Percentiles rank a stretch among this genome's conserved stretches.
Evolutionary conservation across 2,329 filamentous ascomycete genomes (phyloP).

Genomic region (Acarospora socialis): DNA sequence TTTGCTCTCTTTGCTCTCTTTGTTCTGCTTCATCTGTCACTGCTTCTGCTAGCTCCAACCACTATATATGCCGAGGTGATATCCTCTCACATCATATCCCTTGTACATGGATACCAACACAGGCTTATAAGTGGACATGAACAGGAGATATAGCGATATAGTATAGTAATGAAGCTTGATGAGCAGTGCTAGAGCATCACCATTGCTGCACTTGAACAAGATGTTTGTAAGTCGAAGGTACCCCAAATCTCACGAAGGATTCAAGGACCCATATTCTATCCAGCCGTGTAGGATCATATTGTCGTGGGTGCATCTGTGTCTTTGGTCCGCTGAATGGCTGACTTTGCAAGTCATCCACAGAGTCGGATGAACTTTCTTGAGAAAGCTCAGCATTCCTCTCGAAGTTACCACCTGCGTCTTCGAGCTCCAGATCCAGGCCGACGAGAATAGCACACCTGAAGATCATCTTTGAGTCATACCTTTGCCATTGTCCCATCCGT

Average conservation of each 20-base stretch:
- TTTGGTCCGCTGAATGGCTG: conserved; percentile 4
- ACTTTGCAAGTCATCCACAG: conserved; percentile 4
- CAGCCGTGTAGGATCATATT: conserved; percentile 31
- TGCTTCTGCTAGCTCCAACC: too few relatives aligned
- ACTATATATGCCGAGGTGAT: too few relatives aligned
- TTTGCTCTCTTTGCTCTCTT: too few relatives aligned
- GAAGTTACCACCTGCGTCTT: conserved; percentile 14
- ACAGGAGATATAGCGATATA: too few relatives aligned
- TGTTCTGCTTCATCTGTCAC: too few relatives aligned
- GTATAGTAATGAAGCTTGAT: too few relatives aligned
- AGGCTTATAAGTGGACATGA: too few relatives aligned
- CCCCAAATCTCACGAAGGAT: conserved; percentile 31
- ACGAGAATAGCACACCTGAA: conserved; percentile 34
- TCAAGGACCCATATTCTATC: conserved; percentile 35
- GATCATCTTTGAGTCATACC: conserved; percentile 35
- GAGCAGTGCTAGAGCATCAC: too few relatives aligned
- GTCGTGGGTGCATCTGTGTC: conserved; percentile 22
- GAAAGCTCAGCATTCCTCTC: conserved; percentile 1
- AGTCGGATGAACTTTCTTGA: background rate
- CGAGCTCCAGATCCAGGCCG: conserved; percentile 31
- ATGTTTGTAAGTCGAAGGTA: conserved; percentile 32
- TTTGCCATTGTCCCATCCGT: too few relatives aligned
- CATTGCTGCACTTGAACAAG: too few relatives aligned
- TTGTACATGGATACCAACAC: too few relatives aligned
- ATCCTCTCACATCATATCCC: too few relatives aligned